These are phyloP conservation scores for Vicia faba DNA, from an alignment of 306 rosid species.

Conservation along the genomic window DNA sequence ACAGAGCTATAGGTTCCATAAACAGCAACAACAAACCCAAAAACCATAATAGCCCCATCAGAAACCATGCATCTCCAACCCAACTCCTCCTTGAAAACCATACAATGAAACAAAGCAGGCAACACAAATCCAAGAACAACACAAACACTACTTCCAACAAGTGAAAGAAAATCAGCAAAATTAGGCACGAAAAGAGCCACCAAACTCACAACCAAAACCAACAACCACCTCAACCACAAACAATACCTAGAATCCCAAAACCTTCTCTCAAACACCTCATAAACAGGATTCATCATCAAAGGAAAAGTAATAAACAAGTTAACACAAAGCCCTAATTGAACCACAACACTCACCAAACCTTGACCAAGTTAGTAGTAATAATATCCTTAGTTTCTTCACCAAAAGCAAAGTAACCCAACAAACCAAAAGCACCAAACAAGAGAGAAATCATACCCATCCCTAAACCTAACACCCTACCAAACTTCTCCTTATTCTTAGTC, in stretches of 20 bases:
- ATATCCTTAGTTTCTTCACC: slow-evolving; percentile 74
- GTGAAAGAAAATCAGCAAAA: slow-evolving; percentile 73
- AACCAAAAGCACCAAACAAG: slow-evolving; percentile 66
- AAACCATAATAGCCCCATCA: slow-evolving; percentile 56
- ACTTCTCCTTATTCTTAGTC: slow-evolving; percentile 56
- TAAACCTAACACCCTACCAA: slow-evolving; percentile 57
- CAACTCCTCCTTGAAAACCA: slow-evolving; percentile 66
- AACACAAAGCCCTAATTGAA: slow-evolving; percentile 63
- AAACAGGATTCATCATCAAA: slow-evolving; percentile 83
- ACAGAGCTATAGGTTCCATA: slow-evolving; percentile 59
- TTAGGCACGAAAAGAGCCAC: slow-evolving; percentile 75
- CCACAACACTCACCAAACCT: slow-evolving; percentile 56
- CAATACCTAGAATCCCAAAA: slow-evolving; percentile 54
- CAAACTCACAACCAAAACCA: slow-evolving; percentile 60
- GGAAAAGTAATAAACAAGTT: slow-evolving; percentile 72
- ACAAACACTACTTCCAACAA: slow-evolving; percentile 76
- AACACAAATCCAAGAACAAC: slow-evolving; percentile 65
- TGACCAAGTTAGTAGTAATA: slow-evolving; percentile 69
- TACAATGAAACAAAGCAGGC: slow-evolving; percentile 67
- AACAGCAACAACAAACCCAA: slow-evolving; percentile 54
- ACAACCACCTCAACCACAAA: slow-evolving; percentile 70
- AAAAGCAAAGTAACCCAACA: slow-evolving; percentile 72
- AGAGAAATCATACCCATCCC: slow-evolving; percentile 59
- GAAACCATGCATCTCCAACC: slow-evolving; percentile 51
- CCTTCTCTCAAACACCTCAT: slow-evolving; percentile 70